Base-by-base conservation (phyloP, 2,329 filamentous ascomycete species). In the Ceratocystis lukuohia region DNA sequence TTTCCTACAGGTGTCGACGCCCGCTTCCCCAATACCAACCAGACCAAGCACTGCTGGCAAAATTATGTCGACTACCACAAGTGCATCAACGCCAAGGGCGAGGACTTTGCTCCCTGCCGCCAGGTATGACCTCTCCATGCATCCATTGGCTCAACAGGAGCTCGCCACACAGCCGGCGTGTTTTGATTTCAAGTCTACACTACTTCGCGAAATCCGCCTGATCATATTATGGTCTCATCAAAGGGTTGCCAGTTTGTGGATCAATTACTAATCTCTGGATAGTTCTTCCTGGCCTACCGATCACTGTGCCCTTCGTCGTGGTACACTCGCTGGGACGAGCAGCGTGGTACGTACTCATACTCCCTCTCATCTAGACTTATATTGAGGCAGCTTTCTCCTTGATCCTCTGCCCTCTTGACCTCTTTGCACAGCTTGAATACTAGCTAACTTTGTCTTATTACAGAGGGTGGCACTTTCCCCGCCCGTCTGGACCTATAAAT, bases 1-100 rank as follows among this genome's bases (percentile, higher is more conserved):
- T 22, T 41, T 33, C 22, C 12, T 61, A 62, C 62, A 96, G 94
- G 94, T 83, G 96, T 95, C 82, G 94, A 99, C 78, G 94, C 94
- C 79, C 93, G 94, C 78, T 99, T 97, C 83, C 94, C 94, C 76
- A 96, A 99, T 84, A 82, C 86, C 83, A 99, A 99, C 83, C 90
- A 94, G 82, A 88, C 92, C 80, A 96, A 96, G 88, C 92, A 99
- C 86, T 99, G 94, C 90, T 99, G 94, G 94, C 95, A 99, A 80
- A 99, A 99, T 86, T 99, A 99, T 81, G 94, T 99, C 82, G 94
- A 99, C 80, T 97, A 99, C 85, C 90, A 99, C 87, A 99, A 99
- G 86, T 99, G 94, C 84, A 91, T 96, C 79, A 82, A 88, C 76
- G 93, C 92, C 80, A 97, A 97, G 86, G 93, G 93, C 79, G 93